Conservation (phyloP, 176 grass and related monocot species). For the Juncus inflexus region DNA sequence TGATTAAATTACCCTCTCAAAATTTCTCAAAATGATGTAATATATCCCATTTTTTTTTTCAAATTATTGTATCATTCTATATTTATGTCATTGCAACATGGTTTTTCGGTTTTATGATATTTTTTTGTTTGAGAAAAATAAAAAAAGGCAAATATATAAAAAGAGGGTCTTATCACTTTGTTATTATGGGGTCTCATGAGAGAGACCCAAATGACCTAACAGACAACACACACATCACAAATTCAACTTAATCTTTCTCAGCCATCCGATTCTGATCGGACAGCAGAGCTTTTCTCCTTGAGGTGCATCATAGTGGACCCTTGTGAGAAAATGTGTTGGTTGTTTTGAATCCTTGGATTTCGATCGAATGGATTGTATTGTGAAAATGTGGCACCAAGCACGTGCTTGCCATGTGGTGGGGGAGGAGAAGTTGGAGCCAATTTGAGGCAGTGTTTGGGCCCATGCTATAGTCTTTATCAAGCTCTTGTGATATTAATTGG, state of each 20-base stretch:
- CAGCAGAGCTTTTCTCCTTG: neutral
- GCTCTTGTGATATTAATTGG: conserved; percentile 20
- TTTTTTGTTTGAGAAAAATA: conserved; percentile 1
- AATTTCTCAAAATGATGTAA: too few relatives aligned
- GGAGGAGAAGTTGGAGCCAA: conserved; percentile 6
- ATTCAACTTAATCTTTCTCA: neutral
- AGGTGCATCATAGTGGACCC: conserved; percentile 12
- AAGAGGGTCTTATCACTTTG: conserved; percentile 18
- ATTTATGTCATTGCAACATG: conserved; percentile 5
- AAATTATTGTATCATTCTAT: too few relatives aligned
- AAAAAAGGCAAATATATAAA: conserved; percentile 10
- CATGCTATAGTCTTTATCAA: conserved; percentile 16
- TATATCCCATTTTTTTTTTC: too few relatives aligned
- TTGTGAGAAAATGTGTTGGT: conserved; percentile 9
- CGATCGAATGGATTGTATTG: neutral
- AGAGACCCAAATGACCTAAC: conserved; percentile 24
- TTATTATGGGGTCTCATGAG: conserved; percentile 6
- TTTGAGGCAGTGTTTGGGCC: conserved; percentile 1
- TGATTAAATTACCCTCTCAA: too few relatives aligned
- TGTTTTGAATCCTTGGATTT: neutral
- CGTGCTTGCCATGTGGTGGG: conserved; percentile 25
- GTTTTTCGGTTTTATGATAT: neutral
- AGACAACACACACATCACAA: conserved; percentile 16
- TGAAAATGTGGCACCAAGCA: neutral
- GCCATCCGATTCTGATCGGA: conserved; percentile 8